phyloP scores from a whole-genome alignment of 768 basidiomycete species.

The Suillus brevipes region DNA sequence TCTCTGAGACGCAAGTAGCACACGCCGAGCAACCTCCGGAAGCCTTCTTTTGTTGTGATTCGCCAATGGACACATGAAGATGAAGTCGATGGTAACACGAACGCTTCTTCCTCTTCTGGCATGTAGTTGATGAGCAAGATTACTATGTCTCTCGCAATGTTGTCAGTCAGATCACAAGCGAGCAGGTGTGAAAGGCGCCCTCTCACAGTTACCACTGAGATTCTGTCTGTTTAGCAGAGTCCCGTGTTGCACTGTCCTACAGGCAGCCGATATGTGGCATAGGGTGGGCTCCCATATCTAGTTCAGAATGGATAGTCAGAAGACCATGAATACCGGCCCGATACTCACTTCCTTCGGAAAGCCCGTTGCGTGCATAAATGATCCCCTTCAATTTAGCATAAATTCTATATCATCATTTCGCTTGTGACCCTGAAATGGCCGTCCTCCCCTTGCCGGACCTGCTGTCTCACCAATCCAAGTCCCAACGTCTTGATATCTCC shows the following conservation, averaged over 20 bases:
- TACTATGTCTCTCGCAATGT: not conserved
- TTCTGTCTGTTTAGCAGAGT: slow-evolving; percentile 63
- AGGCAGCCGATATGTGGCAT: slow-evolving; percentile 48
- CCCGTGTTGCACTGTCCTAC: slow-evolving; percentile 87
- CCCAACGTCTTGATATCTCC: slow-evolving; percentile 8
- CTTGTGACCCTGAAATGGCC: slow-evolving; percentile 15
- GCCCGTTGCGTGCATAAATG: slow-evolving; percentile 86
- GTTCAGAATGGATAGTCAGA: not conserved
- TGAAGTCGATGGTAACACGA: slow-evolving; percentile 49
- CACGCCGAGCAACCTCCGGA: slow-evolving; percentile 75
- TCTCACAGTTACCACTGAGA: slow-evolving; percentile 61
- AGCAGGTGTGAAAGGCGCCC: not conserved
- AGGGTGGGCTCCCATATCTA: slow-evolving; percentile 83
- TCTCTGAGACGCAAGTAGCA: slow-evolving; percentile 29
- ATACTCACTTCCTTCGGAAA: slow-evolving; percentile 77
- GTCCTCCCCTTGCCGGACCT: slow-evolving; percentile 15
- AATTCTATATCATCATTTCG: slow-evolving; percentile 59
- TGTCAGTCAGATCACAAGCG: not conserved
- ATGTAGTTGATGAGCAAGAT: slow-evolving; percentile 55
- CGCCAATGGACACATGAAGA: slow-evolving; percentile 42
- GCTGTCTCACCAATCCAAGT: slow-evolving; percentile 21
- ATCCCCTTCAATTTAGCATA: slow-evolving; percentile 50
- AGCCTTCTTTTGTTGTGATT: slow-evolving; percentile 43
- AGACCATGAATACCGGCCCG: not conserved
- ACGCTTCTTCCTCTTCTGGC: slow-evolving; percentile 40